phyloP scores from a whole-genome alignment of 306 rosid species.

The Glycine tomentella region DNA sequence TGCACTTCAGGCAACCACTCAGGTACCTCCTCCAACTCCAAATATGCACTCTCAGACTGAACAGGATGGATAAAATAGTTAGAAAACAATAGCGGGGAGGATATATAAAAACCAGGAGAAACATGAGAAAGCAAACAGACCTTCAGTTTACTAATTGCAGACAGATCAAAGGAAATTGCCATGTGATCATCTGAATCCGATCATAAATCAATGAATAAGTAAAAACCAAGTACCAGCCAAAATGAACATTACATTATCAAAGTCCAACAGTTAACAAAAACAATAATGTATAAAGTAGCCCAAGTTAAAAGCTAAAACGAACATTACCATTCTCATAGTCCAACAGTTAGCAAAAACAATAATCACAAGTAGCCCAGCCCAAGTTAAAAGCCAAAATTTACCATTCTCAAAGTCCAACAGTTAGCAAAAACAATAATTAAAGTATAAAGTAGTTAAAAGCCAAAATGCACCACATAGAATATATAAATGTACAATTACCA shows the following conservation, averaged over 20 bases:
- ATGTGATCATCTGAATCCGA: conserved; percentile 49
- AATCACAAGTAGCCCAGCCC: too few species aligned
- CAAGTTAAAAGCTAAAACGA: neutral
- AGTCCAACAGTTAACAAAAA: conserved; percentile 41
- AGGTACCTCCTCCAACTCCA: conserved; percentile 56
- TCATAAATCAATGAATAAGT: neutral
- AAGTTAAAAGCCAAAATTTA: too few species aligned
- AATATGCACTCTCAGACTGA: conserved; percentile 48
- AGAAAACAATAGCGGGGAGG: neutral
- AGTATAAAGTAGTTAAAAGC: too few species aligned
- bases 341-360: too few species aligned
- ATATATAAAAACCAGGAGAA: neutral
- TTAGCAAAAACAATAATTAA: too few species aligned
- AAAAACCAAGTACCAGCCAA: neutral
- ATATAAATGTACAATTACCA: conserved; percentile 49
- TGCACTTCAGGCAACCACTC: conserved; percentile 53
- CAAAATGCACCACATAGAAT: too few species aligned
- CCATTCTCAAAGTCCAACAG: too few species aligned
- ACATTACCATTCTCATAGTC: too few species aligned
- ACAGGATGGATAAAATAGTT: neutral
- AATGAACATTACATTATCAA: conserved; percentile 21
- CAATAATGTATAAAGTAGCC: neutral
- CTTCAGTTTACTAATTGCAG: conserved; percentile 46
- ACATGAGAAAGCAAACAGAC: conserved; percentile 41
- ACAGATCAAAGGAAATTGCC: conserved; percentile 42